Base-by-base conservation (phyloP, 2,329 filamentous ascomycete genomes). In the Diaporthe citrichinensis region DNA sequence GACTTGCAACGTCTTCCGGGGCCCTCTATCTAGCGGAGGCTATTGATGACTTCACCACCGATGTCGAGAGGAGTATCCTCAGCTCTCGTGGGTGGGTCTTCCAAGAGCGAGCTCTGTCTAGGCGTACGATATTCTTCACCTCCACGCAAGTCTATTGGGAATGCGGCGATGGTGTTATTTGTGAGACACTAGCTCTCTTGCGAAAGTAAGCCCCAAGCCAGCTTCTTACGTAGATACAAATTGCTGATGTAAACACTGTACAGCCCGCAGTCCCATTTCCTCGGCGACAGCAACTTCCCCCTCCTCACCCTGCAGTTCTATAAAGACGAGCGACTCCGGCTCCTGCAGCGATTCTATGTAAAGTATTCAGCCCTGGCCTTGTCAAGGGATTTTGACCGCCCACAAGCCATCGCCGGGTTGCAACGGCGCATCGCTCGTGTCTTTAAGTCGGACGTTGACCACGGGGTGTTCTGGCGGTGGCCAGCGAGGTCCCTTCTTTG, bases 81-180 rank as follows among this genome's bases (percentile, higher is more conserved):
- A 84, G 81, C 71, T 77, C 71, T 4, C 79, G 84, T 4, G 84
- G 82, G 1, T 86, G 85, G 85, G 84, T 85, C 2, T 58, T 85
- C 10, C 84, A 86, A 74, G 85, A 86, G 72, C 78, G 81, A 28
- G 81, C 80, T 0, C 76, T 86, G 1, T 80, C 84, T 0, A 79
- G 81, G 14, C 79, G 85, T 4, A 83, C 81, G 0, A 83, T 86
- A 17, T 83, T 81, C 59, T 87, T 84, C 74, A 81, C 83, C 0
- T 61, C 79, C 0, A 76, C 73, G 0, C 83, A 86, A 73, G 80
- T 82, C 1, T 84, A 86, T 39, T 87, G 81, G 80, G 84, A 85
- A 67, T 86, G 85, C 57, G 81, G 84, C 12, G 53, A 78, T 0
- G 81, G 83, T 2, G 79, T 85, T 1, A 76, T 80, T 3, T 85